Base-by-base conservation (phyloP, 2,329 filamentous ascomycete genomes). In the Hymenoscyphus scutula region DNA sequence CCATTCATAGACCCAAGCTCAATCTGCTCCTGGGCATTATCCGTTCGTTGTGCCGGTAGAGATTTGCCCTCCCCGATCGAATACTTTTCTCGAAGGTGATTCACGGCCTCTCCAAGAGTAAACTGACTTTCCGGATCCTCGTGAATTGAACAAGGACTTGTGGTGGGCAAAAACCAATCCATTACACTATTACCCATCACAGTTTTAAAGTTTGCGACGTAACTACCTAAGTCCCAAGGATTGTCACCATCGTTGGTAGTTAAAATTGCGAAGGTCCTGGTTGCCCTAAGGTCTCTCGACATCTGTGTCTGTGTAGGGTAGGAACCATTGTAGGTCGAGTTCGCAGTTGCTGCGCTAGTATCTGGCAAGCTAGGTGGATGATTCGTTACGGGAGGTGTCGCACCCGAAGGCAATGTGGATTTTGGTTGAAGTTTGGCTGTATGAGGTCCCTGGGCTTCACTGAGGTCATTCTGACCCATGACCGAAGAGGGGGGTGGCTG, bases 101-200 rank as follows among this genome's bases (percentile, higher is more conserved):
- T 76, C 2, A 94, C 80, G 3, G 86, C 78, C 3, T 82, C 82
- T 0, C 89, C 89, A 70, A 90, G 79, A 15, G 82, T 80, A 72
- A 89, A 96, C 62, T 90, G 85, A 70, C 89, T 88, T 65, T 84
- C 81, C 63, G 80, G 79, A 67, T 80, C 82, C 55, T 86, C 85
- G 69, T 93, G 89, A 59, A 84, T 82, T 58, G 82, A 82, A 74
- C 90, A 94, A 0, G 94, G 94, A 63, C 84, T 81, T 62, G 81
- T 85, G 37, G 96, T 74, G 0, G 94, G 94, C 1, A 97, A 76
- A 13, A 97, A 72, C 93, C 93, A 98, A 64, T 97, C 90, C 15
- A 88, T 64, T 1, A 87, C 67, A 23, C 77, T 84, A 55, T 82
- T 77, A 0, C 94, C 94, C 87, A 99, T 92, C 27, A 97, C 85